Conservation (phyloP, 2,329 filamentous ascomycete species). For the Blastomyces parvus region DNA sequence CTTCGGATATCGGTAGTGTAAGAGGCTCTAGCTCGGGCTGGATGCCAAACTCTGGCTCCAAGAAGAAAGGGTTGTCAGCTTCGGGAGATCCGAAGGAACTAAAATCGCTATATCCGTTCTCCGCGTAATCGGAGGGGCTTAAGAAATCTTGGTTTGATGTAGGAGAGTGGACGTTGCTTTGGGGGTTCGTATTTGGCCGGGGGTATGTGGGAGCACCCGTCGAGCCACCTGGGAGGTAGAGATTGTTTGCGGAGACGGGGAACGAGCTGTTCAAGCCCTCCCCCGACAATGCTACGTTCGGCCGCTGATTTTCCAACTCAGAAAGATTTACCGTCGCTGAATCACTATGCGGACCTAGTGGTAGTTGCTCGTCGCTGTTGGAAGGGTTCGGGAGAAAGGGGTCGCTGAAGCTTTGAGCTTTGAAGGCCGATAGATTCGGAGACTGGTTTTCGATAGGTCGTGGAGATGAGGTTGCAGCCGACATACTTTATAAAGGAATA, state of each 20-base stretch:
- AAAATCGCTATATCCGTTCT: constrained; percentile 24
- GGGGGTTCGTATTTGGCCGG: constrained; percentile 11
- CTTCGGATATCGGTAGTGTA: not conserved
- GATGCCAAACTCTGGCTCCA: constrained; percentile 18
- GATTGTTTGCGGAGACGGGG: constrained; percentile 6
- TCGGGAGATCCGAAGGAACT: constrained; percentile 18
- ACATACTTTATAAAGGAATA: constrained; percentile 14
- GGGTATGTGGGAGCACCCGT: constrained; percentile 8
- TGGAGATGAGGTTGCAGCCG: constrained; percentile 19
- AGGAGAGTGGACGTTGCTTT: constrained; percentile 14
- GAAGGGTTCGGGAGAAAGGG: constrained; percentile 33
- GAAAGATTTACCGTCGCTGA: constrained; percentile 5
- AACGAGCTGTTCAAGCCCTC: constrained; percentile 2
- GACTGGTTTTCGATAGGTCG: constrained; percentile 17
- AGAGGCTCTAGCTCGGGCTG: constrained; percentile 9
- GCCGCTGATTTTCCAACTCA: not conserved
- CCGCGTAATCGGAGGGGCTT: constrained; percentile 24
- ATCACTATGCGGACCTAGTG: constrained; percentile 29
- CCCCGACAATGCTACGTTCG: not conserved
- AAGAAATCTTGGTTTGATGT: constrained; percentile 23
- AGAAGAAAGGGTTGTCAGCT: constrained; percentile 17
- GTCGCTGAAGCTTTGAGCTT: constrained; percentile 27
- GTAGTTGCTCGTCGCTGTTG: constrained; percentile 31
- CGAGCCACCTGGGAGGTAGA: constrained; percentile 2
- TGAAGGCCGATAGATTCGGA: constrained; percentile 22